phyloP scores from a whole-genome alignment of 805 yeast genomes.

The Candida pseudoglaebosa region DNA sequence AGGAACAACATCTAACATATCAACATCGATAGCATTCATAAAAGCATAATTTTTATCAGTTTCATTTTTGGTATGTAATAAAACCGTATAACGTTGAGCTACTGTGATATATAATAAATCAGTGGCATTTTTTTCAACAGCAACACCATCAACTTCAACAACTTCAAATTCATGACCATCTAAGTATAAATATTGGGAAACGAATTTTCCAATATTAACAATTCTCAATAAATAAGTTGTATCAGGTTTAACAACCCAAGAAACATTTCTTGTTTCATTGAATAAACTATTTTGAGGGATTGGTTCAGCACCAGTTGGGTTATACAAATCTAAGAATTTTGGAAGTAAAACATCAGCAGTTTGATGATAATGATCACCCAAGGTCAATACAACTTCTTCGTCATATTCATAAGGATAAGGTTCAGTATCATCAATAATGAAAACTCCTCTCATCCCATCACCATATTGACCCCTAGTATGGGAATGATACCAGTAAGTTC shows the following conservation, averaged over 20 bases:
- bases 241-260: slow-evolving; percentile 52
- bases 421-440: slow-evolving; percentile 66
- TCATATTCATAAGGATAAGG: slow-evolving; percentile 55
- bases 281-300: slow-evolving; percentile 63
- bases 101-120: slow-evolving; percentile 62
- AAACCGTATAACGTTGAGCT: slow-evolving; percentile 77
- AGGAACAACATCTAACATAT: slow-evolving; percentile 71
- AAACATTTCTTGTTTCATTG: slow-evolving; percentile 58
- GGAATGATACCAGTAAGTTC: slow-evolving; percentile 97
- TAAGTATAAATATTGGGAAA: slow-evolving; percentile 50
- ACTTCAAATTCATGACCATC: slow-evolving; percentile 40
- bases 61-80: slow-evolving; percentile 52
- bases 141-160: slow-evolving; percentile 48
- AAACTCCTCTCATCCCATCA: slow-evolving; percentile 84
- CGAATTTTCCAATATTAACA: slow-evolving; percentile 67
- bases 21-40: slow-evolving; percentile 57
- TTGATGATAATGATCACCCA: slow-evolving; percentile 64
- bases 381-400: slow-evolving; percentile 52
- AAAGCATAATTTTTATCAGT: slow-evolving; percentile 51
- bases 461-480: slow-evolving; percentile 88
- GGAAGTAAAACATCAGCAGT: slow-evolving; percentile 43
- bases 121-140: slow-evolving; percentile 53
- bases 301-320: slow-evolving; percentile 86
- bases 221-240: slow-evolving; percentile 64
- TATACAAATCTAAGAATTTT: slow-evolving; percentile 56